Percentiles rank a stretch among this genome's conserved stretches.
Conservation (phyloP, 179 eudicot species). For the Carnegiea gigantea region DNA sequence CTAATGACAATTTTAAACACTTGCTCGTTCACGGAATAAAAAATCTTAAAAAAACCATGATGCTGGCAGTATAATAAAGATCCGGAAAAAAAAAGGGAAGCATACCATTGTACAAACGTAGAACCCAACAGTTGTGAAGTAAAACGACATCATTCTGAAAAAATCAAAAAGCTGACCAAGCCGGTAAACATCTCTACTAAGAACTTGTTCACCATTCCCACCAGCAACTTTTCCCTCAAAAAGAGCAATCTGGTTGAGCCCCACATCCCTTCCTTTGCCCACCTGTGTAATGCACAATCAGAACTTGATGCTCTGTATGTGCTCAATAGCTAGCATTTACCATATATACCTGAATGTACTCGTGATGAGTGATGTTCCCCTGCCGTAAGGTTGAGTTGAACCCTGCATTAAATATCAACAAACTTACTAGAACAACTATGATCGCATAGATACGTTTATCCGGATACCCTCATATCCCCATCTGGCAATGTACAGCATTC, state of each 20-base stretch:
- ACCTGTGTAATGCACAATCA: constrained; percentile 59
- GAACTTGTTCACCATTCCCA: constrained; percentile 99
- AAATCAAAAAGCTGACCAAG: constrained; percentile 98
- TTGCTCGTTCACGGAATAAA: neutral
- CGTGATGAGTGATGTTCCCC: constrained; percentile 98
- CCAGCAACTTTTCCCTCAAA: constrained; percentile 99
- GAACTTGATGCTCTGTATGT: constrained; percentile 6
- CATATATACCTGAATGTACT: constrained; percentile 81
- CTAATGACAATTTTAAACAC: neutral
- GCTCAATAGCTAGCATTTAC: neutral
- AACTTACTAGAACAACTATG: neutral
- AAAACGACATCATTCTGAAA: constrained; percentile 97
- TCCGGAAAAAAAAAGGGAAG: constrained; percentile 10
- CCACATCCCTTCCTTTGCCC: constrained; percentile 99
- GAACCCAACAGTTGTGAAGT: constrained; percentile 92
- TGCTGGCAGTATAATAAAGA: neutral
- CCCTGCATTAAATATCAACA: constrained; percentile 47
- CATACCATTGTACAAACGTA: constrained; percentile 98
- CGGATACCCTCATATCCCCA: neutral
- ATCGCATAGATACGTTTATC: neutral
- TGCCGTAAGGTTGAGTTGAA: constrained; percentile 96
- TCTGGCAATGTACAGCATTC: neutral
- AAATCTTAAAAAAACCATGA: neutral
- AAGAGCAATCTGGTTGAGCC: constrained; percentile 97
- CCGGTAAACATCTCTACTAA: constrained; percentile 94